Conservation (phyloP, 768 basidiomycete species). For the Pulveroboletus sp. region DNA sequence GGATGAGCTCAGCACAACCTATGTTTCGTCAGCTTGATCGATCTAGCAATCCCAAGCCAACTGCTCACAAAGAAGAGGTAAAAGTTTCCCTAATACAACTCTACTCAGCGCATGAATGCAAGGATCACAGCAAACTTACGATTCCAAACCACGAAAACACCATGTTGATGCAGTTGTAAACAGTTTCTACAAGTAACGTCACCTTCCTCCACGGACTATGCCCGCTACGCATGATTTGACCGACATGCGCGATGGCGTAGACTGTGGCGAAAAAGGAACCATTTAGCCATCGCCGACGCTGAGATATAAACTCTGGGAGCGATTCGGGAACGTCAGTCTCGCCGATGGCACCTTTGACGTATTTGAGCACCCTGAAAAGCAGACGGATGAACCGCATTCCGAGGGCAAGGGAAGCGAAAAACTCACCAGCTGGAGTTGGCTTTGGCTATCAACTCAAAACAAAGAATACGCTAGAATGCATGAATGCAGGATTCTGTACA, state of each 20-base stretch:
- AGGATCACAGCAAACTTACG: constrained; percentile 42
- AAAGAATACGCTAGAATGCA: constrained; percentile 68
- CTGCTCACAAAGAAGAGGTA: constrained; percentile 86
- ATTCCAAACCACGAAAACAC: constrained; percentile 93
- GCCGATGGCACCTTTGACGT: constrained; percentile 90
- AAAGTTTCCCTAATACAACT: constrained; percentile 72
- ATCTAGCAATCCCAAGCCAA: neutral
- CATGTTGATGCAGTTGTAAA: constrained; percentile 86
- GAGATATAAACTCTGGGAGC: constrained; percentile 90
- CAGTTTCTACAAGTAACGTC: constrained; percentile 72
- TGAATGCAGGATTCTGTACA: neutral
- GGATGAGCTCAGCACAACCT: constrained; percentile 88
- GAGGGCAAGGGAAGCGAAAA: constrained; percentile 1
- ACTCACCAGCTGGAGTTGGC: constrained; percentile 72
- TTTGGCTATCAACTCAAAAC: constrained; percentile 78
- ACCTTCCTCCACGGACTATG: constrained; percentile 78
- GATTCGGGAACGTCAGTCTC: constrained; percentile 94
- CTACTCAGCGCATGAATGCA: neutral
- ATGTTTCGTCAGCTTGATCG: constrained; percentile 2
- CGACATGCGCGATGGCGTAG: constrained; percentile 82
- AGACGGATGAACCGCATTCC: constrained; percentile 4
- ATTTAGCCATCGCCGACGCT: constrained; percentile 86
- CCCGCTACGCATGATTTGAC: constrained; percentile 34
- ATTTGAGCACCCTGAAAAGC: constrained; percentile 82
- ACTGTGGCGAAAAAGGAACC: constrained; percentile 95